Percentiles rank a stretch among this genome's conserved stretches.
Evolutionary conservation across 2,329 filamentous ascomycete genomes (phyloP).

Genomic region (Colletotrichum gigasporum): DNA sequence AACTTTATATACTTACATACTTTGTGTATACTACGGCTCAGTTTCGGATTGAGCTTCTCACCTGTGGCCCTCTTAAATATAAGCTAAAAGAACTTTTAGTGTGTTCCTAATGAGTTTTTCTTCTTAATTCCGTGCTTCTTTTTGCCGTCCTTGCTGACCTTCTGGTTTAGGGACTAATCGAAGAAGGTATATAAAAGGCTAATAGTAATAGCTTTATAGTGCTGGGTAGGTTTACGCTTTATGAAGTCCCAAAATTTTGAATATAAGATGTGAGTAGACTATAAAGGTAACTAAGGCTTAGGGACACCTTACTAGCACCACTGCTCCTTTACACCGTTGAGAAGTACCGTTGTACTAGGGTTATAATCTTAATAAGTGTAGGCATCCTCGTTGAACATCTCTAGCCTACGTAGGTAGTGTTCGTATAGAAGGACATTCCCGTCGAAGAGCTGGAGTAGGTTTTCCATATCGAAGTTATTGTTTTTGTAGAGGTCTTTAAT

Average conservation of each 20-base stretch:
- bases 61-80: slow-evolving; percentile 35
- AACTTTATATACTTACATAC: slow-evolving; percentile 3
- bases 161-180: background rate
- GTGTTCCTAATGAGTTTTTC: slow-evolving; percentile 30
- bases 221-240: background rate
- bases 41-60: slow-evolving; percentile 30
- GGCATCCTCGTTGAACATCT: slow-evolving; percentile 26
- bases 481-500: no score
- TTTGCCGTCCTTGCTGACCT: slow-evolving; percentile 25
- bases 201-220: slow-evolving; percentile 2
- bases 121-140: slow-evolving; percentile 31
- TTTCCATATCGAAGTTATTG: slow-evolving; percentile 14
- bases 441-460: slow-evolving; percentile 31
- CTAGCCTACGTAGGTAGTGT: slow-evolving; percentile 29
- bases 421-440: slow-evolving; percentile 32
- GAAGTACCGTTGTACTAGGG: slow-evolving; percentile 3
- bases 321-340: slow-evolving; percentile 25
- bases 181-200: background rate
- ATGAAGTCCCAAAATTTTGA: background rate
- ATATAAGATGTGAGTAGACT: background rate
- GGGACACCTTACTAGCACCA: slow-evolving; percentile 21
- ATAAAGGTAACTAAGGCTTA: background rate
- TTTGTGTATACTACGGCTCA: slow-evolving; percentile 32
- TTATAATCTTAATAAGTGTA: slow-evolving; percentile 28
- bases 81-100: slow-evolving; percentile 40